Evolutionary conservation across 768 basidiomycete species (phyloP), one percentile per base, ranked within the genome.

Genomic region (Termitomyces sp.): DNA sequence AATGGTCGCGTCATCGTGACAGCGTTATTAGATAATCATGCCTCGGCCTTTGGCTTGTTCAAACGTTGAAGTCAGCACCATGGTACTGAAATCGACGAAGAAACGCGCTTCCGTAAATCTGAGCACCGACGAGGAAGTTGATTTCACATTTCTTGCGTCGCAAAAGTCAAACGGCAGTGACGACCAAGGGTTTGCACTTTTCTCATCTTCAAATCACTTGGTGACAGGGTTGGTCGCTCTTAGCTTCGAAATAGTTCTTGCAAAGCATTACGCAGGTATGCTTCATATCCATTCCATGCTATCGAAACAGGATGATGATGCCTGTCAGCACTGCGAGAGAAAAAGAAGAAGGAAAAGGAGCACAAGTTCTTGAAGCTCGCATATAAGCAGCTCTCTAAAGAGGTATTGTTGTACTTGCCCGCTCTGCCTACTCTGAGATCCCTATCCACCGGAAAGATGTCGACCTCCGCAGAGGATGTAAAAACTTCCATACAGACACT

Each of bases 161-260:
- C 63, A 63, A 16, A 53, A 60, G 33, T 64, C 65, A 14, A 64
- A 50, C 41, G 63, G 61, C 28, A 64, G 65, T 33, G 65, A 66
- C n/a, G 65, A 64, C 36, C 59, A 64, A 18, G 61, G 41, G 65
- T 66, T 24, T 49, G 59, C 49, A 22, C 30, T 1, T 24, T 10
- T 30, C 7, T 43, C 52, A 24, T 24, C 38, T 40, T 28, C 6
- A 38, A 35, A 3, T 10, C n/a, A n/a, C 20, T 28, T 2, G 2
- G n/a, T 14, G 24, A 54, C 30, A n/a, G 16, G 32, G 24, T 13
- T 40, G 13, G 14, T 7, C 13, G 2, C 18, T 6, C 10, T 20
- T 36, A 66, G 65, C 22, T 55, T 66, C 3, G 65, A 66, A 54
- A 36, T 60, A 10, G 61, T 58, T 13, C 24, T 66, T 2, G 63